Conservation (phyloP, 2,329 filamentous ascomycete species). For the Neonectria faginata region DNA sequence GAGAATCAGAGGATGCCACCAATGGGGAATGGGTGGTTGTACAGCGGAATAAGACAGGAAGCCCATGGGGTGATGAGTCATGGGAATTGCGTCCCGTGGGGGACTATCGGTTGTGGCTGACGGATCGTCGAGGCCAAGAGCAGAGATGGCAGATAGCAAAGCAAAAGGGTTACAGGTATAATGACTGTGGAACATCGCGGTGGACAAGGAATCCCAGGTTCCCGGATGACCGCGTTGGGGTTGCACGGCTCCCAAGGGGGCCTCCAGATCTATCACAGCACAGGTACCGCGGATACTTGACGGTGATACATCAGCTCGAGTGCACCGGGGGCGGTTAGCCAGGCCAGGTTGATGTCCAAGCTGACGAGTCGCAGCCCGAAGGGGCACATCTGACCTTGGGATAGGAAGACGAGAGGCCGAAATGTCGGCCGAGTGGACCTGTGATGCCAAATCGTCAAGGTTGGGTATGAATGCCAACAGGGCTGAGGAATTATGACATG, state of each 20-base stretch:
- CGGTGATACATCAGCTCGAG: conserved; percentile 15
- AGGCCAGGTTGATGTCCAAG: conserved; percentile 14
- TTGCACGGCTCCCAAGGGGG: conserved; percentile 32
- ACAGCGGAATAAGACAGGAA: conserved; percentile 35
- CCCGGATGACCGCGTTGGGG: conserved; percentile 22
- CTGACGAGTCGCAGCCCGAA: conserved; percentile 21
- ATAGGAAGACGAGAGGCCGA: conserved; percentile 13
- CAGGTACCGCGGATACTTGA: conserved; percentile 27
- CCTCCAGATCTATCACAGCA: conserved; percentile 42
- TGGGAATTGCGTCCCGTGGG: conserved; percentile 37
- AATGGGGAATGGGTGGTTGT: conserved; percentile 29
- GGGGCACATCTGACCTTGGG: conserved; percentile 3
- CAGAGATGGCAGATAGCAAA: conserved; percentile 14
- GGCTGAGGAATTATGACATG: conserved; percentile 26
- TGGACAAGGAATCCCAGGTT: conserved; percentile 23
- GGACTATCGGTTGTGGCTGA: conserved; percentile 35
- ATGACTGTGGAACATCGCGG: conserved; percentile 14
- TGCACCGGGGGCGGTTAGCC: not conserved
- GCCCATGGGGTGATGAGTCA: conserved; percentile 36
- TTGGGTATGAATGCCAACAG: not conserved
- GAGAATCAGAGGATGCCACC: conserved; percentile 12
- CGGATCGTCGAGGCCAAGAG: conserved; percentile 31
- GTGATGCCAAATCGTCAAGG: conserved; percentile 9
- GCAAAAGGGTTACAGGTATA: conserved; percentile 21
- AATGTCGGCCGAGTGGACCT: conserved; percentile 20